phyloP scores from a whole-genome alignment of 148 eudicot genomes.

The Amaranthus hypochondriacus region DNA sequence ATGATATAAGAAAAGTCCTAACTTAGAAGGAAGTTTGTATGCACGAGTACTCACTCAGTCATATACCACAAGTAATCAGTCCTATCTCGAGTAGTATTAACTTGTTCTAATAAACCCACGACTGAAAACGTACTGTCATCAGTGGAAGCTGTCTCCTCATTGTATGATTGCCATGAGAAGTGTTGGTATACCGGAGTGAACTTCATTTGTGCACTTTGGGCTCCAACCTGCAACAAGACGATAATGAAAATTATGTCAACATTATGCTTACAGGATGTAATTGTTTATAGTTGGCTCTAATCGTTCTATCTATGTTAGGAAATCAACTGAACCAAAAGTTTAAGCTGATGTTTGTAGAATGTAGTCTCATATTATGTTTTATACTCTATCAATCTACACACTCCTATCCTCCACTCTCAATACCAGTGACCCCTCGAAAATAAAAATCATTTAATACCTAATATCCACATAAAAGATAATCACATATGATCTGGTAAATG shows the following conservation, averaged over 20 bases:
- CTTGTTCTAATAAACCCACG: slow-evolving; percentile 65
- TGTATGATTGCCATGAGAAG: slow-evolving; percentile 48
- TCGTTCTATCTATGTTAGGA: not conserved
- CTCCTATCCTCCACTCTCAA: too few relatives aligned
- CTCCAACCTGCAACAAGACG: slow-evolving; percentile 31
- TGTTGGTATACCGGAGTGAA: slow-evolving; percentile 34
- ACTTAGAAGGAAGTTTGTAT: not conserved
- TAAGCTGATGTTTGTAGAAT: too few relatives aligned
- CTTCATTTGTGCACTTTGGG: slow-evolving; percentile 43
- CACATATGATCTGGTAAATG: too few relatives aligned
- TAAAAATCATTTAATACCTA: too few relatives aligned
- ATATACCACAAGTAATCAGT: slow-evolving; percentile 86
- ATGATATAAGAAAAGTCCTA: not conserved
- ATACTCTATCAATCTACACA: too few relatives aligned
- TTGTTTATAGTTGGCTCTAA: not conserved
- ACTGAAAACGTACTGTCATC: slow-evolving; percentile 51
- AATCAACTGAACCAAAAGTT: too few relatives aligned
- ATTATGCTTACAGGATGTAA: not conserved
- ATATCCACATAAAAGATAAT: too few relatives aligned
- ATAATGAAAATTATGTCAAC: not conserved
- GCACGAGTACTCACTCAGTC: slow-evolving; percentile 64
- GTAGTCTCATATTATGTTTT: too few relatives aligned
- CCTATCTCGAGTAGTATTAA: slow-evolving; percentile 67
- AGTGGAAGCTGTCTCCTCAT: slow-evolving; percentile 49
- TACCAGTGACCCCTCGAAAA: too few relatives aligned